These are phyloP conservation scores for Melanogaster broomeanus DNA, from an alignment of 768 basidiomycete genomes.

Conservation along the genomic window DNA sequence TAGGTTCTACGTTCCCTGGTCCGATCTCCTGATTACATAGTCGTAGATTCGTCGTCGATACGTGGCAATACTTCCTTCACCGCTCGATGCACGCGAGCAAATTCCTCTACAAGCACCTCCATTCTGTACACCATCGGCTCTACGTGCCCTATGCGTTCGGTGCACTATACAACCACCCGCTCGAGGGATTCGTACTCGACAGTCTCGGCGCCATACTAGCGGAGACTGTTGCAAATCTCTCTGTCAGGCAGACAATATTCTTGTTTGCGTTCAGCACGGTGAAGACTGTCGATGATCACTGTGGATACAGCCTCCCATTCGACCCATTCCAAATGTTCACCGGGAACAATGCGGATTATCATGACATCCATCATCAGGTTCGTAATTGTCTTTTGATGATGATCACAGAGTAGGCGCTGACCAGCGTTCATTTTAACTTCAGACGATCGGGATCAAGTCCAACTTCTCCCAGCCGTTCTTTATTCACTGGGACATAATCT, in stretches of 20 bases:
- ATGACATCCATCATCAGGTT: constrained; percentile 97
- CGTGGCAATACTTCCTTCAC: constrained; percentile 98
- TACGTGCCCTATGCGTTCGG: constrained; percentile 98
- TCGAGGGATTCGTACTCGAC: constrained; percentile 93
- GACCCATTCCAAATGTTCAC: constrained; percentile 89
- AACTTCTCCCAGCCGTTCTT: constrained; percentile 98
- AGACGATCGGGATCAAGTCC: constrained; percentile 80
- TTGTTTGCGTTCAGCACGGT: constrained; percentile 82
- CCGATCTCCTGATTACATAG: background rate
- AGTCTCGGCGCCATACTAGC: constrained; percentile 78
- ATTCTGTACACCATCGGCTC: constrained; percentile 93
- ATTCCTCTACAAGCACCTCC: constrained; percentile 88
- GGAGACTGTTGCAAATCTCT: constrained; percentile 66
- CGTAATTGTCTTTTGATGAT: constrained; percentile 12
- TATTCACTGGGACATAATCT: constrained; percentile 86
- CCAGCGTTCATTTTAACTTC: background rate
- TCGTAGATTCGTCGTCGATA: constrained; percentile 87
- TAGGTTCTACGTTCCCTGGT: constrained; percentile 44
- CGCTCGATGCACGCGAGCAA: constrained; percentile 89
- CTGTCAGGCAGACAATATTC: constrained; percentile 78
- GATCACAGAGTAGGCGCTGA: background rate
- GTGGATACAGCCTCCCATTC: constrained; percentile 86
- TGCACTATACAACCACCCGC: constrained; percentile 94
- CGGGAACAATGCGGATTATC: constrained; percentile 92
- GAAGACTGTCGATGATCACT: constrained; percentile 97